Evolutionary conservation across 2,329 filamentous ascomycete genomes (phyloP).

Genomic region (Dactylellina parvicollis): DNA sequence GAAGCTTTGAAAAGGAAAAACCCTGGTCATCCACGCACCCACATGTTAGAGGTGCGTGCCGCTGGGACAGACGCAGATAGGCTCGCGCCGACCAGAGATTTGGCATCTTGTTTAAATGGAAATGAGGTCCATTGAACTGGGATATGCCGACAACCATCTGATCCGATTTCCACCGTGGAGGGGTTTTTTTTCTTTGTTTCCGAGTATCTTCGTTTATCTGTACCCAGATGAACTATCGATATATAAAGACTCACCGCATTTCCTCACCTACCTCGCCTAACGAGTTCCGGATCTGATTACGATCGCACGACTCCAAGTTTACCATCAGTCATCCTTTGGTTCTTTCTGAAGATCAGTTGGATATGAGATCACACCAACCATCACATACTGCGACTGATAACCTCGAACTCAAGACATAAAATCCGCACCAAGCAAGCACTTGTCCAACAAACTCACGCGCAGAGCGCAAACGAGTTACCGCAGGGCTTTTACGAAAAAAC

Average conservation of each 20-base stretch:
- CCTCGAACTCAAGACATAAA: too few relatives aligned
- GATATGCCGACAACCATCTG: conserved; percentile 18
- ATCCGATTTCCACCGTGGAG: conserved; percentile 27
- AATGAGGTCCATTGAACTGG: conserved; percentile 23
- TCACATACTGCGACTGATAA: neutral
- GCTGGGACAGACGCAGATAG: conserved; percentile 45
- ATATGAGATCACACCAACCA: conserved; percentile 3
- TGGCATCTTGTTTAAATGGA: conserved; percentile 33
- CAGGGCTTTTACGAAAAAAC: neutral
- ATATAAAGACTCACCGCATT: conserved; percentile 43
- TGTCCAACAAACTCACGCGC: neutral
- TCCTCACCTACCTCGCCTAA: conserved; percentile 37
- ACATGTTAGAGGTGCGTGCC: conserved; percentile 24
- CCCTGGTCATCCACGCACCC: conserved; percentile 35
- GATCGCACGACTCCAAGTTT: conserved; percentile 36
- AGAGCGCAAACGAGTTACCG: neutral
- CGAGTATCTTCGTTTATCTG: conserved; percentile 4
- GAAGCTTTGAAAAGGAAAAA: conserved; percentile 36
- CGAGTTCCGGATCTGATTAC: conserved; percentile 27
- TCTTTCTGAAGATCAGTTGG: conserved; percentile 14
- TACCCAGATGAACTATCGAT: conserved; percentile 13
- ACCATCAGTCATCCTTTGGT: neutral
- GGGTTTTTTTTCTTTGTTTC: conserved; percentile 20
- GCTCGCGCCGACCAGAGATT: conserved; percentile 38
- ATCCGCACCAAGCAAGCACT: neutral